Evolutionary conservation across 495 filamentous ascomycete genomes (phyloP).

Genomic region (Talaromyces proteolyticus): DNA sequence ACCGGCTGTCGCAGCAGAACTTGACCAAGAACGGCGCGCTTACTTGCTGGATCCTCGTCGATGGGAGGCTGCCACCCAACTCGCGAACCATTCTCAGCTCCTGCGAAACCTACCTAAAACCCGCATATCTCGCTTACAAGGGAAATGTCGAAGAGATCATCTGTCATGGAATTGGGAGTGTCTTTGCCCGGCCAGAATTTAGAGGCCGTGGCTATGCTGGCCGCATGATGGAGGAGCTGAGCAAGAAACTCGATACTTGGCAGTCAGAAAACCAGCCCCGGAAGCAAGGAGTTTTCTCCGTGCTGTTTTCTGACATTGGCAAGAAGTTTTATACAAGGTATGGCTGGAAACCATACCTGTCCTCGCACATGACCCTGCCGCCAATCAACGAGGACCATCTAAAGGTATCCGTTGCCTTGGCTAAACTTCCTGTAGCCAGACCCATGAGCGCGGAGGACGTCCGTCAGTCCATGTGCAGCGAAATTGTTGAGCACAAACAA

Average conservation of each 20-base stretch:
- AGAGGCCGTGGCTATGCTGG: conserved; percentile 75
- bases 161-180: conserved; percentile 79
- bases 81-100: conserved; percentile 63
- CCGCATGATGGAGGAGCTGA: conserved; percentile 58
- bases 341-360: conserved; percentile 74
- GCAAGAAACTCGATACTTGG: conserved; percentile 45
- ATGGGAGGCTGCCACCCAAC: conserved; percentile 39
- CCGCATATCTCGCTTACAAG: conserved; percentile 49
- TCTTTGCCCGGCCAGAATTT: conserved; percentile 70
- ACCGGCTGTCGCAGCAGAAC: conserved; percentile 57
- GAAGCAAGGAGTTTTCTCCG: conserved; percentile 50
- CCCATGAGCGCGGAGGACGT: conserved; percentile 24
- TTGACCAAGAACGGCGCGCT: conserved; percentile 69
- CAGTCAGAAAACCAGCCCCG: conserved; percentile 34
- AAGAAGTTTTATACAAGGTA: conserved; percentile 81
- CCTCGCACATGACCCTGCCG: conserved; percentile 62
- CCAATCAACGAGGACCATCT: conserved; percentile 25
- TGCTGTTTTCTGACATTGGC: conserved; percentile 92
- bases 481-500: conserved; percentile 22
- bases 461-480: conserved; percentile 27
- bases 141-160: conserved; percentile 54
- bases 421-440: conserved; percentile 13
- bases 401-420: conserved; percentile 7
- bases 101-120: conserved; percentile 81
- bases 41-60: conserved; percentile 81